Percentiles rank a stretch among this genome's conserved stretches.
Conservation (phyloP, 345 rosid species). For the Sonneratia caseolaris region DNA sequence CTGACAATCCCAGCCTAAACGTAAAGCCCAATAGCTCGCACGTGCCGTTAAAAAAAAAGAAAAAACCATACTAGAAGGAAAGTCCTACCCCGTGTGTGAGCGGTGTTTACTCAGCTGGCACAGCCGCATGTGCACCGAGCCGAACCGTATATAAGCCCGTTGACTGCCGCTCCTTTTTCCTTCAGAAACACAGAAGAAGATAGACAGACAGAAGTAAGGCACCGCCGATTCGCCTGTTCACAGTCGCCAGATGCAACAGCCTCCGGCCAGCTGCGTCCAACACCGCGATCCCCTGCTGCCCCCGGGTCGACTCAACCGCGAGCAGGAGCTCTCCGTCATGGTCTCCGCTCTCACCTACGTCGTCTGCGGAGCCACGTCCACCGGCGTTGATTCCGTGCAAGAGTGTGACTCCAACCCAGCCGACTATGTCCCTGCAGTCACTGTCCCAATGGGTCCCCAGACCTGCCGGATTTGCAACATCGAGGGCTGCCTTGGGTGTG, state of each 20-base stretch:
- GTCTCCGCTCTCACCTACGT: constrained; percentile 41
- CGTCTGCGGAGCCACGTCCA: constrained; percentile 16
- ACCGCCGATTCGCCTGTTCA: background rate
- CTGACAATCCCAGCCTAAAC: too few relatives aligned
- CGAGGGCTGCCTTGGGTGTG: constrained; percentile 67
- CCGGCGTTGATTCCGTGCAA: too few relatives aligned
- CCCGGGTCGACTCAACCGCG: constrained; percentile 25
- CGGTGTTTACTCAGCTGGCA: constrained; percentile 13
- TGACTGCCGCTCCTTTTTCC: background rate
- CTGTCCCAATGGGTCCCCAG: constrained; percentile 25
- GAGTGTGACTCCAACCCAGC: background rate
- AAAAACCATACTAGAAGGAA: too few relatives aligned
- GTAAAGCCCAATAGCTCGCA: background rate
- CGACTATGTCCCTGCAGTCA: constrained; percentile 7
- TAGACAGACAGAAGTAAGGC: background rate
- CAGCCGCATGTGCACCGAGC: background rate
- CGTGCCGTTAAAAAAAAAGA: background rate
- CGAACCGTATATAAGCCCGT: constrained; percentile 15
- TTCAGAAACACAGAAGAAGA: background rate
- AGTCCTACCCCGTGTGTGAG: constrained; percentile 18
- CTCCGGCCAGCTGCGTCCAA: too few relatives aligned
- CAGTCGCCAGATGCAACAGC: constrained; percentile 7
- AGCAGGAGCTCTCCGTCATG: constrained; percentile 58
- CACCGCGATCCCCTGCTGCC: constrained; percentile 2
- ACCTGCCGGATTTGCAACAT: constrained; percentile 56